Evolutionary conservation across 768 basidiomycete species (phyloP).

Genomic region (Kwoniella shandongensis): DNA sequence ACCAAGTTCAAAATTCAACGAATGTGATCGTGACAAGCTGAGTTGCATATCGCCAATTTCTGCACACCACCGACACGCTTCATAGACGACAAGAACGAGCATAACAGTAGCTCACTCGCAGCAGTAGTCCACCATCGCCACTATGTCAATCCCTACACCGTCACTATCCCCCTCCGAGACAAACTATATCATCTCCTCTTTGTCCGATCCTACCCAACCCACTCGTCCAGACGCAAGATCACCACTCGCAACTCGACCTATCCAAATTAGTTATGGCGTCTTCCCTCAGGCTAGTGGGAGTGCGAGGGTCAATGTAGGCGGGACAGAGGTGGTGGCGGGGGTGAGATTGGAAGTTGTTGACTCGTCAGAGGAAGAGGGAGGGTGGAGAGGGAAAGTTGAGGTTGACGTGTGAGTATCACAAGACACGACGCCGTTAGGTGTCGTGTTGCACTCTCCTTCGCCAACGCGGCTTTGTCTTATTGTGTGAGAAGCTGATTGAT

Average conservation of each 20-base stretch:
- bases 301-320: conserved; percentile 38
- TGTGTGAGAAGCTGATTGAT: too few relatives aligned
- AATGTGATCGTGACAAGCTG: too few relatives aligned
- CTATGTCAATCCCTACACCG: conserved; percentile 14
- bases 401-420: conserved; percentile 53
- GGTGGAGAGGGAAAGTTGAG: conserved; percentile 46
- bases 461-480: not conserved
- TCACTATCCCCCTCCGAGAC: conserved; percentile 47
- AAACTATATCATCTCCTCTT: conserved; percentile 47
- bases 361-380: conserved; percentile 20
- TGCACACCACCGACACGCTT: too few relatives aligned
- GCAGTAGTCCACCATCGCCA: not conserved
- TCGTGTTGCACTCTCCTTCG: not conserved
- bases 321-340: conserved; percentile 50
- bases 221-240: conserved; percentile 45
- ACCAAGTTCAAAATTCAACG: too few relatives aligned
- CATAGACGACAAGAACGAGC: too few relatives aligned
- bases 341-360: conserved; percentile 51
- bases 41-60: too few relatives aligned
- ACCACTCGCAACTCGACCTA: conserved; percentile 33
- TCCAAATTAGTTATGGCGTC: conserved; percentile 44
- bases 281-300: conserved; percentile 51
- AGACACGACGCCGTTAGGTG: too few relatives aligned
- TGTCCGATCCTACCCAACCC: conserved; percentile 39
- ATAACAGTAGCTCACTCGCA: too few relatives aligned